Evolutionary conservation across 2,329 filamentous ascomycete genomes (phyloP), one percentile per base, ranked within the genome.

Genomic region (Claviceps pusilla): DNA sequence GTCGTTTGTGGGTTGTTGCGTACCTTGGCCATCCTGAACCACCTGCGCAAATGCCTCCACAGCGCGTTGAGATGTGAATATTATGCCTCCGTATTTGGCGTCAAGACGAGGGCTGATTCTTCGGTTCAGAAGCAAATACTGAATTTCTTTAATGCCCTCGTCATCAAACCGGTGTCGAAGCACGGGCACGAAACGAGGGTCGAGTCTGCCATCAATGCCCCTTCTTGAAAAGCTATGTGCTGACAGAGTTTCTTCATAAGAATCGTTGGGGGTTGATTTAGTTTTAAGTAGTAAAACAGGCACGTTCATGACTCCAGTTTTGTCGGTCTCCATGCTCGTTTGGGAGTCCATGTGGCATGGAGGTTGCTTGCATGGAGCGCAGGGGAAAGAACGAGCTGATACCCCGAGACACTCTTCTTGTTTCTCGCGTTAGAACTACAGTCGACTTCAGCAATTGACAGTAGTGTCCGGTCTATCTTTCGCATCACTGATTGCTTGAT

Each of bases 41-140:
- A 88, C 69, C 48, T 76, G 72, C 3, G 79, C 71, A 62, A 93
- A 89, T 0, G 84, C 86, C 65, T 93, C 88, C 2, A 93, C 87
- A 1, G 88, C 86, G 50, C 87, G 78, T 66, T 93, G 88, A 7
- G 86, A 90, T 1, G 87, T 93, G 64, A 93, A 91, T 51, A 93
- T 83, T 55, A 91, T 70, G n/a, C 86, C 87, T 5, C 86, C 86
- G 63, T 87, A 91, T 14, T 69, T 61, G 45, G 67, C 66, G 2
- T 64, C 68, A 0, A 62, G 45, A 0, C 51, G 52, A n/a, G 56
- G 57, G 48, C 71, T 70, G 56, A 83, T 75, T 16, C 63, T 59
- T 29, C 65, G 68, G 1, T 63, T 59, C 10, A 61, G 63, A 10
- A 90, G 73, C 16, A 82, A 64, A 3, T 67, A 62, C 35, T 72